phyloP scores from a whole-genome alignment of 2,329 filamentous ascomycete species.

The Drechslerella dactyloides region DNA sequence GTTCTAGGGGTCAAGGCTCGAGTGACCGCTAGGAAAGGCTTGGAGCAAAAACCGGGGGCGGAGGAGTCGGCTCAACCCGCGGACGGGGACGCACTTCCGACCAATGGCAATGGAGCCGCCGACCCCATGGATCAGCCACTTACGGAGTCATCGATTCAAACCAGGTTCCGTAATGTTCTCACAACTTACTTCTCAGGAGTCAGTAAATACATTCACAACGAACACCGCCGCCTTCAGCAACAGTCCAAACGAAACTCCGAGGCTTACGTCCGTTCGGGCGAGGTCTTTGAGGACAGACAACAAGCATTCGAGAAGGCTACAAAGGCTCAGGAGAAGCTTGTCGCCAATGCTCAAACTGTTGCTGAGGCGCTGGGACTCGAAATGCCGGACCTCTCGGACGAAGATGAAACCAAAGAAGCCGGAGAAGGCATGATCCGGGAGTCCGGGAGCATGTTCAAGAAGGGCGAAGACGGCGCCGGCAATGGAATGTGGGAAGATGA shows the following conservation, averaged over 20 bases:
- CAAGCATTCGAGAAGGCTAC: conserved; percentile 92
- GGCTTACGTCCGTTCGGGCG: conserved; percentile 96
- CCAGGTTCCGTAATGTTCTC: conserved; percentile 84
- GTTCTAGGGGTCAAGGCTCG: conserved; percentile 79
- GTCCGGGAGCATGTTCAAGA: conserved; percentile 54
- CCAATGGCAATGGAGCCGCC: conserved; percentile 57
- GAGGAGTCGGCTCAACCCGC: conserved; percentile 59
- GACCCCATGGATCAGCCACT: conserved; percentile 62
- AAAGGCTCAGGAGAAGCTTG: conserved; percentile 87
- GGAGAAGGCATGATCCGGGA: conserved; percentile 73
- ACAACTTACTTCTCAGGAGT: conserved; percentile 91
- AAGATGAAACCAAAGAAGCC: conserved; percentile 71
- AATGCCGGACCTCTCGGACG: conserved; percentile 90
- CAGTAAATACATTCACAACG: conserved; percentile 83
- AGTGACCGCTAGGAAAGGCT: conserved; percentile 82
- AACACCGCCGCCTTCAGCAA: conserved; percentile 84
- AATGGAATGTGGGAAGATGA: conserved; percentile 98
- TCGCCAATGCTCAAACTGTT: conserved; percentile 87
- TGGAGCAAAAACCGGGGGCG: conserved; percentile 67
- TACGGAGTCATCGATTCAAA: conserved; percentile 76
- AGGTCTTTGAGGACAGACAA: conserved; percentile 97
- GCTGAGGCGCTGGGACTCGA: conserved; percentile 87
- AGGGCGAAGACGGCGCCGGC: conserved; percentile 83
- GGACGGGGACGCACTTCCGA: conserved; percentile 50
- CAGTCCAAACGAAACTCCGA: conserved; percentile 96